Evolutionary conservation across 106 monocot species (phyloP).

Genomic region (Gastrodia elata): DNA sequence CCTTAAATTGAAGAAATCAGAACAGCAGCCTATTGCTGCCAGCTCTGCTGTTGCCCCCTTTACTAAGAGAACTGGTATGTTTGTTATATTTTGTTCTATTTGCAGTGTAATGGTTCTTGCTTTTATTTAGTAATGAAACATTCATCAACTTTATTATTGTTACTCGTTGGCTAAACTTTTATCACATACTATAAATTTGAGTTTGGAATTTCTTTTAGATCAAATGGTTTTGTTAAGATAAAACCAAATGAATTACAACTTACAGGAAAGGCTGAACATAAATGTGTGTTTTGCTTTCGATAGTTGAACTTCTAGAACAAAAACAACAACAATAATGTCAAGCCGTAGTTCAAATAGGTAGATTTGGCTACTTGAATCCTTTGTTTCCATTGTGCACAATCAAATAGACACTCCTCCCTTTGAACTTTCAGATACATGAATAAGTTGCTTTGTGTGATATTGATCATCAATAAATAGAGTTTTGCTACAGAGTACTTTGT

Average conservation of each 20-base stretch:
- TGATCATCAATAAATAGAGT: neutral
- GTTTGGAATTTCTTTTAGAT: conserved; percentile 7
- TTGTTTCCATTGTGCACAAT: no score
- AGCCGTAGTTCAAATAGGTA: no score
- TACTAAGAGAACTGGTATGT: conserved; percentile 55
- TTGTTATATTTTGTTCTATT: no score
- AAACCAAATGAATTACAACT: neutral
- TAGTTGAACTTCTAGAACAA: no score
- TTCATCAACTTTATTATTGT: no score
- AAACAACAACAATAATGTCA: no score
- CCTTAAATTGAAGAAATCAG: conserved; percentile 30
- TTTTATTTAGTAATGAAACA: no score
- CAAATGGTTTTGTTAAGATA: neutral
- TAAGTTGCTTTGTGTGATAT: neutral
- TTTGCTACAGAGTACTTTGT: neutral
- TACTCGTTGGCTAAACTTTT: neutral
- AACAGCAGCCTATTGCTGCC: conserved; percentile 15
- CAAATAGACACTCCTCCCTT: no score
- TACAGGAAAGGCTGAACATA: neutral
- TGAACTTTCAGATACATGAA: neutral
- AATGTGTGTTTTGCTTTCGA: neutral
- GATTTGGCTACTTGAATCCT: no score
- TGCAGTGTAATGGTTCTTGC: no score
- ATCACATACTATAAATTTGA: conserved; percentile 34
- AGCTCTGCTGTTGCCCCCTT: conserved; percentile 21